Percentiles rank a stretch among this genome's conserved stretches.
Conservation (phyloP, 208 protist species). For the Acanthamoeba lugdunensis region DNA sequence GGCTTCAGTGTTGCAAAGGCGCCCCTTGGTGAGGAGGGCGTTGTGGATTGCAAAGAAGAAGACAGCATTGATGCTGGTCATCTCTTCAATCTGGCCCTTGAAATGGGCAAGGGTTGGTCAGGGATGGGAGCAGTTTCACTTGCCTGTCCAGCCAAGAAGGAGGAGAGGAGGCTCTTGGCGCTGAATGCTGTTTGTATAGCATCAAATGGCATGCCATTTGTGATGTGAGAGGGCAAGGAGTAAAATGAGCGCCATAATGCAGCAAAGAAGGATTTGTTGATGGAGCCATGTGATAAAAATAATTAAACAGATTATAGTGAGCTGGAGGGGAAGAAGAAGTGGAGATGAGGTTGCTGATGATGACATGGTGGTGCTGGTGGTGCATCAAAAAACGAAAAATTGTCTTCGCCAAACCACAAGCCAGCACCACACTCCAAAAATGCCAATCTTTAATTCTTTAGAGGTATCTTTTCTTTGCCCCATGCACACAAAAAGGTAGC, state of each 20-base stretch:
- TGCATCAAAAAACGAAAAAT: not conserved
- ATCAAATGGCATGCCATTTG: not conserved
- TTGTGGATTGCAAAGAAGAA: too few species aligned
- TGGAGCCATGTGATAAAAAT: not conserved
- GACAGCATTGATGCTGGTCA: too few species aligned
- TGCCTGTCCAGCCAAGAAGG: not conserved
- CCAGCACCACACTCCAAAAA: not conserved
- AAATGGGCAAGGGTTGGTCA: too few species aligned
- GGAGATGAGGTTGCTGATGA: conserved; percentile 16
- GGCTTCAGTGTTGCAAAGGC: too few species aligned
- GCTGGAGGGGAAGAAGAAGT: not conserved
- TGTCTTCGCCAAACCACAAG: too few species aligned
- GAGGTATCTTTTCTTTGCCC: not conserved
- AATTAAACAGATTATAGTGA: not conserved
- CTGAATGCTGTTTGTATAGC: not conserved
- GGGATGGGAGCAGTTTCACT: too few species aligned
- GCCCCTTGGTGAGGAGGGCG: too few species aligned
- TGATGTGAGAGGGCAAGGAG: conserved; percentile 21
- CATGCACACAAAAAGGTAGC: conserved; percentile 32
- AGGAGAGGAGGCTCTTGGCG: not conserved
- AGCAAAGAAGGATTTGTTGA: not conserved
- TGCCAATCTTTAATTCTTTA: not conserved
- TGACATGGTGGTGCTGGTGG: conserved; percentile 9
- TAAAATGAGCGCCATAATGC: too few species aligned
- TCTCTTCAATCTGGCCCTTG: too few species aligned